A percentile compares a stretch with the other conserved stretches of the same genome.
Conservation (phyloP, 2,329 filamentous ascomycete species). For the Scedosporium boydii region DNA sequence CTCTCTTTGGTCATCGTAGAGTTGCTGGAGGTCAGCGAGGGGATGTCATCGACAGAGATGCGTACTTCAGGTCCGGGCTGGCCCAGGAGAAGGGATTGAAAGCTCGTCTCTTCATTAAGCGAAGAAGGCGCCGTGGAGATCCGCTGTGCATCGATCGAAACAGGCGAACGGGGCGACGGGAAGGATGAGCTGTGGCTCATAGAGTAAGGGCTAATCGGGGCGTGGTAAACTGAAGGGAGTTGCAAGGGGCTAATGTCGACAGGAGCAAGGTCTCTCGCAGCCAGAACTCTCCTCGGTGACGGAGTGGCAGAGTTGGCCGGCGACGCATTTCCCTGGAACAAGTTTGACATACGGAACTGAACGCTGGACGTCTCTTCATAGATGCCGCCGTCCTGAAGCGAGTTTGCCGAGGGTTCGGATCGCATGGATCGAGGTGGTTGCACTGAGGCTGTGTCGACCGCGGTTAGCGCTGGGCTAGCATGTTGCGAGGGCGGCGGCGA, state of each 20-base stretch:
- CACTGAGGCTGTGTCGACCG: not conserved
- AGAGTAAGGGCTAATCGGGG: conserved; percentile 55
- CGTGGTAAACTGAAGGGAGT: conserved; percentile 31
- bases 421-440: conserved; percentile 19
- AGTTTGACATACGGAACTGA: conserved; percentile 28
- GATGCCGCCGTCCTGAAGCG: conserved; percentile 42
- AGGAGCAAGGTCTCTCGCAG: conserved; percentile 36
- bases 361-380: conserved; percentile 33
- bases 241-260: conserved; percentile 40
- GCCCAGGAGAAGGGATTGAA: conserved; percentile 62
- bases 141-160: conserved; percentile 62
- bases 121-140: conserved; percentile 70
- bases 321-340: conserved; percentile 19
- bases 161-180: conserved; percentile 58
- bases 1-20: conserved; percentile 70
- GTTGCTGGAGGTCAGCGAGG: conserved; percentile 64
- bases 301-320: conserved; percentile 31
- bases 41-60: conserved; percentile 63
- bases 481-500: not conserved
- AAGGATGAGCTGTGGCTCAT: conserved; percentile 56
- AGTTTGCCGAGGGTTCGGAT: conserved; percentile 38
- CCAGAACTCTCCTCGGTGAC: conserved; percentile 32
- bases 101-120: conserved; percentile 58
- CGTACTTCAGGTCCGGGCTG: conserved; percentile 65
- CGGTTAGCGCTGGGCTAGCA: not conserved